Evolutionary conservation across 2,329 filamentous ascomycete species (phyloP), one percentile per base, ranked within the genome.

Genomic region (Trichoderma cornu-damae): DNA sequence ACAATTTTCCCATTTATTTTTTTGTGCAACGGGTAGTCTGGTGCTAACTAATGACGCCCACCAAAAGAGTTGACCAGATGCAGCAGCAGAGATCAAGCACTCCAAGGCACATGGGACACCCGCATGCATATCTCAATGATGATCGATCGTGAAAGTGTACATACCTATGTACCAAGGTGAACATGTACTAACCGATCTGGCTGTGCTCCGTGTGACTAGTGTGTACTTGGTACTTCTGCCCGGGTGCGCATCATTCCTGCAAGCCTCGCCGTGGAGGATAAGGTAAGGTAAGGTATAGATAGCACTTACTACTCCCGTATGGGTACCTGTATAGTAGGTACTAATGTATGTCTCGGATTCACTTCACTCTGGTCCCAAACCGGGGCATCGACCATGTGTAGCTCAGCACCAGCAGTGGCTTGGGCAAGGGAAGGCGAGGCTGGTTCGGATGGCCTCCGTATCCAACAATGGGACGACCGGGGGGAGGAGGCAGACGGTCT

Each of bases 91-190:
- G 52, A 55, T 46, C 52, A 46, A 55, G 52, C 52, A 52, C 49
- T 52, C 24, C 42, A 32, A 52, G 26, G 35, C 37, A 38, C 52
- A 55, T 55, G 52, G 52, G 42, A 55, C 42, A 38, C 52, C 52
- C 52, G 52, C 52, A 55, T 47, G 52, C 52, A 55, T 47, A 55
- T 55, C 52, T 47, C 12, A 47, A 55, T 28, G 42, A 47, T 55
- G 53, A 57, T 57, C 53, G 44, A 57, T 48, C 44, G 43, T 20
- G 4, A 48, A 46, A 51, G 37, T 48, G 37, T 51, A 51, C n/a
- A n/a, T n/a, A n/a, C n/a, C n/a, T n/a, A n/a, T n/a, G n/a, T n/a
- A n/a, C n/a, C n/a, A n/a, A n/a, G 30, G 54, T 57, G 30, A 57
- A 44, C 12, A n/a, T n/a, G n/a, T n/a, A n/a, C n/a, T n/a, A n/a